Percentiles rank a stretch among this genome's conserved stretches.
Evolutionary conservation across 768 basidiomycete species (phyloP).

Genomic region (Suillus subalutaceus): DNA sequence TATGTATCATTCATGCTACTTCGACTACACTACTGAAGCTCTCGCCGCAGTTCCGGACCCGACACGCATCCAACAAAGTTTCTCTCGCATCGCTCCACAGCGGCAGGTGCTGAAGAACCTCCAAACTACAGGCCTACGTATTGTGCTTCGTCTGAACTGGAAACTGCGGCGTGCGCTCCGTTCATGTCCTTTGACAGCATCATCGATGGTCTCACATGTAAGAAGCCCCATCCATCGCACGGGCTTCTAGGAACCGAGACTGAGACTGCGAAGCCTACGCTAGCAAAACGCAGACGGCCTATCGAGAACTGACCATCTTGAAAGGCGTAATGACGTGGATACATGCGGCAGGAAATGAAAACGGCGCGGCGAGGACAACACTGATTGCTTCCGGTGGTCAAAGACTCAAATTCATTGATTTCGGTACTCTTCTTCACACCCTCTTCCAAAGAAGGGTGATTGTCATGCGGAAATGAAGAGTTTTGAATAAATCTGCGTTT

Average conservation of each 20-base stretch:
- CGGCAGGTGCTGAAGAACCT: slow-evolving; percentile 33
- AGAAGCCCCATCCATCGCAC: slow-evolving; percentile 34
- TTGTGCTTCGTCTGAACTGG: slow-evolving; percentile 46
- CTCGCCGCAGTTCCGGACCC: slow-evolving; percentile 61
- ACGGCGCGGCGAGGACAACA: too few species aligned
- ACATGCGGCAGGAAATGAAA: too few species aligned
- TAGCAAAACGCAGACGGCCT: slow-evolving; percentile 25
- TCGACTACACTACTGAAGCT: slow-evolving; percentile 8
- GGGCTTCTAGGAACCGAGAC: slow-evolving; percentile 10
- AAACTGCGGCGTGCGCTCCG: slow-evolving; percentile 22
- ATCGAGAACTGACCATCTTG: not conserved
- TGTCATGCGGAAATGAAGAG: not conserved
- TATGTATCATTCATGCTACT: slow-evolving; percentile 32
- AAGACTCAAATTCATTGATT: not conserved
- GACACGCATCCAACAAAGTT: slow-evolving; percentile 68
- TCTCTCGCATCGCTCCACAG: slow-evolving; percentile 53
- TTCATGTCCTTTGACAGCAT: slow-evolving; percentile 33
- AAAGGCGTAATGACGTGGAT: slow-evolving; percentile 9
- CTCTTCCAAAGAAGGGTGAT: not conserved
- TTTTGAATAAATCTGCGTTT: not conserved
- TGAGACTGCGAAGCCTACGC: slow-evolving; percentile 22
- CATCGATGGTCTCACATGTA: slow-evolving; percentile 36
- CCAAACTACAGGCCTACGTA: slow-evolving; percentile 44
- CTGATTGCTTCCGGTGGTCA: not conserved
- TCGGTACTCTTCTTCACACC: not conserved